These are phyloP conservation scores for Paraphoma sp. DNA, from an alignment of 2,329 filamentous ascomycete species.

Conservation along the genomic window DNA sequence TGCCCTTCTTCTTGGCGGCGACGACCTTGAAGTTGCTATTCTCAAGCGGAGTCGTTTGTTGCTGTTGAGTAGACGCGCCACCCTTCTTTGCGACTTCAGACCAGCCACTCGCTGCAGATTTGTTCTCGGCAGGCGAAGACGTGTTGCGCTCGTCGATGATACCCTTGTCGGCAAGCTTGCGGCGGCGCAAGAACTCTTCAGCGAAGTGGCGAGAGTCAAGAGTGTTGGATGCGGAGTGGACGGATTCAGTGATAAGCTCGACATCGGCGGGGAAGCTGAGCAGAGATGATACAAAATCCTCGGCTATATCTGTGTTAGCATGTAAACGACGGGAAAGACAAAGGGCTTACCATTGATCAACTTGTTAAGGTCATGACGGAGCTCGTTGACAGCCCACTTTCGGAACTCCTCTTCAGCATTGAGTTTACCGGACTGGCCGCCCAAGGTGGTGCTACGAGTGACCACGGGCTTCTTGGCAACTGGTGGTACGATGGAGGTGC, in stretches of 20 bases:
- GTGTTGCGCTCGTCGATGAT: conserved; percentile 74
- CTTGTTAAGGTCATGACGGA: conserved; percentile 75
- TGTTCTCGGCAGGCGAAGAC: conserved; percentile 57
- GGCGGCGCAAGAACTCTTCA: conserved; percentile 91
- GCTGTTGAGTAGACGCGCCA: conserved; percentile 61
- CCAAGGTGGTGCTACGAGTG: conserved; percentile 55
- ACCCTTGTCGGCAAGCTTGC: conserved; percentile 91
- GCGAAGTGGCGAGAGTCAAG: conserved; percentile 94
- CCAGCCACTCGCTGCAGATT: conserved; percentile 73
- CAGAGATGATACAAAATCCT: conserved; percentile 80
- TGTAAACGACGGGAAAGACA: not conserved
- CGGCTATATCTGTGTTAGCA: conserved; percentile 60
- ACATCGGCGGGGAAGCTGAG: conserved; percentile 77
- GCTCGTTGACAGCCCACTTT: conserved; percentile 85
- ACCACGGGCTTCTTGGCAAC: conserved; percentile 62
- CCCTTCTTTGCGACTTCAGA: conserved; percentile 98
- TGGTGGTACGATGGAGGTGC: conserved; percentile 51
- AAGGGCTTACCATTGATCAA: conserved; percentile 67
- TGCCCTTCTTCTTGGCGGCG: conserved; percentile 85
- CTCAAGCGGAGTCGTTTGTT: conserved; percentile 46
- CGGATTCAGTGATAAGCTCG: conserved; percentile 85
- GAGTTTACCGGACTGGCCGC: conserved; percentile 52
- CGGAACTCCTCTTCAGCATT: conserved; percentile 89
- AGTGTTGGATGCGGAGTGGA: conserved; percentile 85
- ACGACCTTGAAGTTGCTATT: conserved; percentile 87